phyloP scores from a whole-genome alignment of 2,329 filamentous ascomycete species.

The Cladophialophora yegresii region DNA sequence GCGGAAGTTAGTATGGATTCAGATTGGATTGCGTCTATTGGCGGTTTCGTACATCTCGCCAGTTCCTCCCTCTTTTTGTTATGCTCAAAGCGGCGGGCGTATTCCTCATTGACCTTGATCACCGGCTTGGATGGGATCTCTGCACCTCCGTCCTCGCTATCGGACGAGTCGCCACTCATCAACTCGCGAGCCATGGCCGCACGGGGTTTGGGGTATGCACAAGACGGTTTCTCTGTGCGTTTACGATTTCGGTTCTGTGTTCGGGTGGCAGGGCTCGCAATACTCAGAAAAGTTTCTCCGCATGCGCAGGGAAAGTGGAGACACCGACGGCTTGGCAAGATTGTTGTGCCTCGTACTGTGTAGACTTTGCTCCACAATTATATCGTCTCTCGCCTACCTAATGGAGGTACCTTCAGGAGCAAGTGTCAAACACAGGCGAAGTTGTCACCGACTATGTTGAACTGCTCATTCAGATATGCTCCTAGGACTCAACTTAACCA shows the following conservation, averaged over 20 bases:
- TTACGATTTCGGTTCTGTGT: not conserved
- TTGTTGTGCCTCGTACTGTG: not conserved
- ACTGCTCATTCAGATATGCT: not conserved
- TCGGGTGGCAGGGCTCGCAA: not conserved
- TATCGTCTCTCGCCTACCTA: too few relatives aligned
- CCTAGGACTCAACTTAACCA: not conserved
- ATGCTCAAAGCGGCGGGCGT: slow-evolving; percentile 84
- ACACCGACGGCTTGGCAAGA: slow-evolving; percentile 4
- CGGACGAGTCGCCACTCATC: slow-evolving; percentile 45
- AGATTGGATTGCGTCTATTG: not conserved
- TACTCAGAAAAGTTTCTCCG: slow-evolving; percentile 11
- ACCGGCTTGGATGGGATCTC: slow-evolving; percentile 40
- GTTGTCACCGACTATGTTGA: not conserved
- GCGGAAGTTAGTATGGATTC: slow-evolving; percentile 33
- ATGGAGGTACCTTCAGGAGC: not conserved
- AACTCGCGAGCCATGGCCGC: slow-evolving; percentile 37
- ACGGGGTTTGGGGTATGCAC: not conserved
- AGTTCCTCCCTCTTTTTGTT: slow-evolving; percentile 96
- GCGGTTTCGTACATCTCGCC: slow-evolving; percentile 50
- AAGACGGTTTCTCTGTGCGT: not conserved
- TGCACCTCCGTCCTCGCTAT: slow-evolving; percentile 46
- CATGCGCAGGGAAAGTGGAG: slow-evolving; percentile 5
- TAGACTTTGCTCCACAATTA: not conserved
- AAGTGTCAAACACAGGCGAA: not conserved
- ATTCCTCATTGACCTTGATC: slow-evolving; percentile 88